These are phyloP conservation scores for Leishmania braziliensis DNA, from an alignment of 208 protist genomes.

Conservation along the genomic window DNA sequence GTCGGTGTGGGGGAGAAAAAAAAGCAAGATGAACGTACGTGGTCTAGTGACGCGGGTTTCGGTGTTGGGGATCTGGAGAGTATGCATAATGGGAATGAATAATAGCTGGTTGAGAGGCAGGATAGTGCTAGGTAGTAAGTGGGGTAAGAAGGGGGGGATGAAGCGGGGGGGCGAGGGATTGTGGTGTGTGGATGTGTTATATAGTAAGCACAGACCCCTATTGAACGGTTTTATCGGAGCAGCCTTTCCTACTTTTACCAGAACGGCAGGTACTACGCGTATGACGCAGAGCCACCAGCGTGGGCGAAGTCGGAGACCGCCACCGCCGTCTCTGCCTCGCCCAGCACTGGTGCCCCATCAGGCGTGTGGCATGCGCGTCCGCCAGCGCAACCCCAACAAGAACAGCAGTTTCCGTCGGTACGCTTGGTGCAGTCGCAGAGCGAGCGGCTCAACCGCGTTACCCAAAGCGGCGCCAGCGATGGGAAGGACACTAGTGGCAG, in stretches of 20 bases:
- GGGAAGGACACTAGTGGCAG: background rate
- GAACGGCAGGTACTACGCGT: conserved; percentile 40
- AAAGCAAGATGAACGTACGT: too few relatives aligned
- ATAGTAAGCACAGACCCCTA: too few relatives aligned
- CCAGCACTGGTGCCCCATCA: background rate
- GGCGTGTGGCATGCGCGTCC: background rate
- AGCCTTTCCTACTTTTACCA: conserved; percentile 41
- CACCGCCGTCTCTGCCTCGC: background rate
- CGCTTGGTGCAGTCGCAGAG: conserved; percentile 1
- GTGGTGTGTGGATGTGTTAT: too few relatives aligned
- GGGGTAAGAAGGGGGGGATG: too few relatives aligned
- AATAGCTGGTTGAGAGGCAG: too few relatives aligned
- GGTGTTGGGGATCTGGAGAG: too few relatives aligned
- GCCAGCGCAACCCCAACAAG: background rate
- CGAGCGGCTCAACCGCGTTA: conserved; percentile 1
- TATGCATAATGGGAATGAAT: too few relatives aligned
- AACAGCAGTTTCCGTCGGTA: background rate
- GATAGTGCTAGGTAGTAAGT: too few relatives aligned
- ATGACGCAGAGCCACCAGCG: conserved; percentile 19
- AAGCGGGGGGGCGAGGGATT: too few relatives aligned
- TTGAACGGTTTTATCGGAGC: too few relatives aligned
- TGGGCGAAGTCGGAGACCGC: background rate
- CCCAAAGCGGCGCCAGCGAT: background rate
- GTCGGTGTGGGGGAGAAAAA: too few relatives aligned
- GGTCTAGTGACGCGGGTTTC: too few relatives aligned